Evolutionary conservation across 2,329 filamentous ascomycete genomes (phyloP), one percentile per base, ranked within the genome.

Genomic region (Coniochaeta sp.): DNA sequence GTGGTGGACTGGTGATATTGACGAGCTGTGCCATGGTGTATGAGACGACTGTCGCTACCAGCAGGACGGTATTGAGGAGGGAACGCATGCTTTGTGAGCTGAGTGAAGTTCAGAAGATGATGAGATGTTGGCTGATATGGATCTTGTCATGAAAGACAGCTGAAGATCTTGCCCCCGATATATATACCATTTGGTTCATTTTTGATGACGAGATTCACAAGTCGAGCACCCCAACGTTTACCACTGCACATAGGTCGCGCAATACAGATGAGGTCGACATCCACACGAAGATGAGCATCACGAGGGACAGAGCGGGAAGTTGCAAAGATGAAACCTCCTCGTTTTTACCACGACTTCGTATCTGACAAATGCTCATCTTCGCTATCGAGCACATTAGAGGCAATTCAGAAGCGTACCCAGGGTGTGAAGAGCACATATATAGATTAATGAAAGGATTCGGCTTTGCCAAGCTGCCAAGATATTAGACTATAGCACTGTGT

Each of bases 1-100:
- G 67, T 19, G 65, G 68, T 31, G 11, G 12, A 12, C 6, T 6
- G 14, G 24, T 31, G 14, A 14, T 22, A n/a, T 52, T 52, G 8
- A 52, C 47, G 11, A 14, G 24, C 22, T 26, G 22, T n/a, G 47
- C 24, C 24, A 28, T 52, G 24, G n/a, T 28, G 47, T 1, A n/a
- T 2, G 24, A 28, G 47, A n/a, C 5, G 12, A 31, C 1, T 1
- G 24, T 52, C 22, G 31, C 28, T 31, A 31, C 9, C 5, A 31
- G 28, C 28, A 31, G 28, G 28, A 9, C 28, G 28, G 28, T 31
- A 9, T 36, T 26, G 43, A 47, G 19, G 43, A n/a, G 17, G 6
- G 12, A 50, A 52, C 6, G 47, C 24, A 52, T 52, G 24, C 22
- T 52, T 28, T 6, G n/a, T n/a, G n/a, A 31, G 28, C 9, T 50